Evolutionary conservation across 805 yeast species (phyloP), one percentile per base, ranked within the genome.

Genomic region (Yarrowia bubula): DNA sequence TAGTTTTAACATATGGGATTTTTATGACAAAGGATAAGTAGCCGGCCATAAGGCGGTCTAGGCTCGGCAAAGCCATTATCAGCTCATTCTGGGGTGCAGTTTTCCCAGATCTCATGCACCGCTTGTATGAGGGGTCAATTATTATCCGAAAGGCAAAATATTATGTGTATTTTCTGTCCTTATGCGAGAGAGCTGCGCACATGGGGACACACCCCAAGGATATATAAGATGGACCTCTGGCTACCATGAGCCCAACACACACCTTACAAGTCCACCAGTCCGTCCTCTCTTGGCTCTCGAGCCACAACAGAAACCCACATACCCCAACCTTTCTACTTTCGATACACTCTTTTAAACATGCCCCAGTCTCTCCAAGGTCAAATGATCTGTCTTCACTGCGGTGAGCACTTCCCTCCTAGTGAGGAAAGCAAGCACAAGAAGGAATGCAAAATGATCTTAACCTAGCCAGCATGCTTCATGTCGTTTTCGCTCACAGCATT

Each of bases 371-470:
- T 50, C 8, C 18, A 50, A 11, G 57, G 57, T 17, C 57, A 50
- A 31, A 51, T 51, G 58, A 51, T 51, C n/a, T 51, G 58, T 11
- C 58, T 51, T 14, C 58, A 51, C 43, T 51, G 58, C 11, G 58
- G 58, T 15, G 58, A 51, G n/a, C 43, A 51, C n/a, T 51, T 51
- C 28, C 58, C 58, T n/a, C 43, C 58, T 8, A 37, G 33, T n/a
- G 43, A 51, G 38, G 58, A 51, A 18, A 10, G 32, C 35, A 37
- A 51, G 10, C 58, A 51, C 43, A 51, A 51, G 43, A 51, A 51
- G 43, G 58, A 37, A 51, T 51, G 58, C 43, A 51, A 51, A 15
- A 51, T 51, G 58, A 51, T 18, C 18, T 15, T 47, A 38, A 11
- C 41, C 18, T 48, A 48, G 41, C 41, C n/a, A 8, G 22, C 39